Evolutionary conservation across 2,329 filamentous ascomycete species (phyloP), one percentile per base, ranked within the genome.

Genomic region (Fusarium sp.): DNA sequence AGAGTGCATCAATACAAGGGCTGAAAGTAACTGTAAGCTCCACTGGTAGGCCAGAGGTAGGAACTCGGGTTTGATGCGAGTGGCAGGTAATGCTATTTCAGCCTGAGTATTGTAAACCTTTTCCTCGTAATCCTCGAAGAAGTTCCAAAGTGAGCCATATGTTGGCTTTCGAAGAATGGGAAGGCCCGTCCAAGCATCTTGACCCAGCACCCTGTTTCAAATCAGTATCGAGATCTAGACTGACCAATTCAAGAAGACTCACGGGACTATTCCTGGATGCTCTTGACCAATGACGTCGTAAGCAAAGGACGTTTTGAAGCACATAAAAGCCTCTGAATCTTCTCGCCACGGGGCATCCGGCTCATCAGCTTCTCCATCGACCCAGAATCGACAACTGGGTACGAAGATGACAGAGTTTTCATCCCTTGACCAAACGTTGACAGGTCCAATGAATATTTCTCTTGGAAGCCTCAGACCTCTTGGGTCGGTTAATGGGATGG

Each of bases 131-230:
- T 58, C 40, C 1, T 8, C 4, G 1, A 42, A 7, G 7, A 58
- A 55, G 13, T 20, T 27, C 18, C 16, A 16, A 6, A 57, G 34
- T 3, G 20, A 34, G 3, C 56, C 8, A 16, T 56, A 42, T 5
- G 56, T 4, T 3, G 56, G 51, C 11, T 57, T 59, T 56, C 0
- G 0, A 3, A 59, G 52, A 1, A 57, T 57, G 0, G 57, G 57
- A 13, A 59, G 57, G 1, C 57, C 57, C 4, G 57, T 60, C 57
- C 57, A 60, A 6, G 40, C 52, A 2, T 60, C 57, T 9, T 40
- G 57, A 1, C n/a, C 24, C 0, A 60, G 4, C 3, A n/a, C 7
- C 32, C 52, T 57, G 1, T 12, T 4, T 18, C 2, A 0, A 16
- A 4, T 40, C 2, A 20, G n/a, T 22, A 51, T 5, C 7, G 6